A percentile compares a stretch with the other conserved stretches of the same genome.
Evolutionary conservation across 768 basidiomycete genomes (phyloP).

Genomic region (Cubamyces lactineus): DNA sequence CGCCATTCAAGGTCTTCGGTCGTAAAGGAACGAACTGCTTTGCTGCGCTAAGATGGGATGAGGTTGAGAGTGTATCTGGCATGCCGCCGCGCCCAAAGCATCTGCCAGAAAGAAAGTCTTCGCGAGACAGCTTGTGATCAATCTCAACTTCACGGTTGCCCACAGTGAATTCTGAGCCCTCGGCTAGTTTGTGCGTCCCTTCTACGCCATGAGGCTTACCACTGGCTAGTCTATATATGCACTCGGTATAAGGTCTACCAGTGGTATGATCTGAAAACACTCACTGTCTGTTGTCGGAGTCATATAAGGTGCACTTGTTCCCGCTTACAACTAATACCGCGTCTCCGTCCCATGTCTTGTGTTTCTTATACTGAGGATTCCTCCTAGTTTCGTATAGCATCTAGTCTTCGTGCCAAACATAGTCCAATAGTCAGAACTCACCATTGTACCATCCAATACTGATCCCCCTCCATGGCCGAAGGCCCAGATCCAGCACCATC

Average conservation of each 20-base stretch:
- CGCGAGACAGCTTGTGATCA: slow-evolving; percentile 56
- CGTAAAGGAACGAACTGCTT: slow-evolving; percentile 37
- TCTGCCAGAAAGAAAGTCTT: slow-evolving; percentile 64
- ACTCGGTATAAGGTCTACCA: not conserved
- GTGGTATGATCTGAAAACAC: not conserved
- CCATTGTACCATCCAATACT: slow-evolving; percentile 85
- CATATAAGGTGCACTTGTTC: slow-evolving; percentile 52
- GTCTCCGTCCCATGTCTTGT: slow-evolving; percentile 91
- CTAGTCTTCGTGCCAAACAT: not conserved
- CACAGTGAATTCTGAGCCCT: slow-evolving; percentile 43
- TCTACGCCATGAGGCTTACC: slow-evolving; percentile 50
- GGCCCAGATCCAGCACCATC: slow-evolving; percentile 10
- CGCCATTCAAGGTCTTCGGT: slow-evolving; percentile 35
- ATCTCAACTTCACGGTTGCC: slow-evolving; percentile 68
- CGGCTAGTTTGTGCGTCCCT: slow-evolving; percentile 38
- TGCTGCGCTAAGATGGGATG: slow-evolving; percentile 36
- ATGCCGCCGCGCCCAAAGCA: slow-evolving; percentile 55
- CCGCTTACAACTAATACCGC: slow-evolving; percentile 60
- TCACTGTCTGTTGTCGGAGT: slow-evolving; percentile 67
- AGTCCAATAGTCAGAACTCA: slow-evolving; percentile 31
- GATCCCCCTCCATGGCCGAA: slow-evolving; percentile 27
- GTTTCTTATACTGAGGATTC: slow-evolving; percentile 73
- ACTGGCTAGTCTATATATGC: slow-evolving; percentile 46
- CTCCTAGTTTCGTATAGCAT: slow-evolving; percentile 47
- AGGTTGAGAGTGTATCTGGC: slow-evolving; percentile 21